A percentile compares a stretch with the other conserved stretches of the same genome.
These are phyloP conservation scores for Coccomyxa sp. DNA, from an alignment of 139 green algal genomes.

Conservation along the genomic window DNA sequence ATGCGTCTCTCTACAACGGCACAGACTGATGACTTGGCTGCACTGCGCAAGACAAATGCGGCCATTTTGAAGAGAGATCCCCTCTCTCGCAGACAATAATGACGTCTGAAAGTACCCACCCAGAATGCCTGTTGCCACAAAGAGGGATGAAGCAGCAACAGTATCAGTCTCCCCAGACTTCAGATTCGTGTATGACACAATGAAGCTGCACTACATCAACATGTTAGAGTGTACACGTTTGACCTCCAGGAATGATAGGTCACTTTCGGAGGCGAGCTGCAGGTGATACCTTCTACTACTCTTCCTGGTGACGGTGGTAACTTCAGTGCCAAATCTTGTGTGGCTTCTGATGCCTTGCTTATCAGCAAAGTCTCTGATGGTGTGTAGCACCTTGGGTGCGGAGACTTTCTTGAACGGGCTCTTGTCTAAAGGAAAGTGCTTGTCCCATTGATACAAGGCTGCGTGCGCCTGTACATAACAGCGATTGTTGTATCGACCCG, in stretches of 20 bases:
- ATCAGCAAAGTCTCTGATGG: not conserved
- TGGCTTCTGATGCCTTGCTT: not conserved
- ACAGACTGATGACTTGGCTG: too few species aligned
- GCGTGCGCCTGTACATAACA: not conserved
- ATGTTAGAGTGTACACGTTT: not conserved
- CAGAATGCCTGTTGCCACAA: not conserved
- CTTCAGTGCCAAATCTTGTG: not conserved
- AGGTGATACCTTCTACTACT: not conserved
- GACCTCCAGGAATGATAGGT: not conserved
- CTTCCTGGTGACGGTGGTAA: not conserved
- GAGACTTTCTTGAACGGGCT: conserved; percentile 2
- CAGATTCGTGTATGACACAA: not conserved
- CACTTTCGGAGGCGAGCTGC: not conserved
- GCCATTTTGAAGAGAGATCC: not conserved
- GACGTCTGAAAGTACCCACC: not conserved
- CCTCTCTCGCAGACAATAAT: not conserved
- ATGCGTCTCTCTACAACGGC: too few species aligned
- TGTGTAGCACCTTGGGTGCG: not conserved
- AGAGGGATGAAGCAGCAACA: not conserved
- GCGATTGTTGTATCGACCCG: not conserved
- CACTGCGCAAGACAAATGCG: not conserved
- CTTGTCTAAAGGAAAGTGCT: not conserved
- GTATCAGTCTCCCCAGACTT: not conserved
- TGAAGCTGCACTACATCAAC: not conserved
- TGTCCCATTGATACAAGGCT: conserved; percentile 1